These are phyloP conservation scores for Lentinula edodes DNA, from an alignment of 768 basidiomycete genomes.

Conservation along the genomic window DNA sequence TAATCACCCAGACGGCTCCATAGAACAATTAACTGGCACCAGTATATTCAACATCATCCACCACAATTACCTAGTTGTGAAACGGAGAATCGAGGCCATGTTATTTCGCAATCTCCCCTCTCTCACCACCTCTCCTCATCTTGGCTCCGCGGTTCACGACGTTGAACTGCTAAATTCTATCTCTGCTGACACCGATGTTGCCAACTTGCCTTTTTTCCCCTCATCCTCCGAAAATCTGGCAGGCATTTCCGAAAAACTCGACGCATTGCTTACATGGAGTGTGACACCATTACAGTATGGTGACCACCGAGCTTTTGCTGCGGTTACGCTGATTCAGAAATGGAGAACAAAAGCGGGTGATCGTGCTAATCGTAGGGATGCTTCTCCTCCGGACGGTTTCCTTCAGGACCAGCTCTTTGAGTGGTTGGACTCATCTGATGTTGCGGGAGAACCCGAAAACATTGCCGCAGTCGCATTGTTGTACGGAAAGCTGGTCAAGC, in stretches of 20 bases:
- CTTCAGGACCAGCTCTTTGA: conserved; percentile 76
- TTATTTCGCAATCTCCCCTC: conserved; percentile 63
- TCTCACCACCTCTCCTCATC: conserved; percentile 44
- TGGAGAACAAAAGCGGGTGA: conserved; percentile 60
- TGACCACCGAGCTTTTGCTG: conserved; percentile 74
- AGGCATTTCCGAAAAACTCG: conserved; percentile 61
- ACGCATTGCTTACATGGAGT: conserved; percentile 74
- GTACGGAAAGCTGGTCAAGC: conserved; percentile 66
- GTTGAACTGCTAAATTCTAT: conserved; percentile 75
- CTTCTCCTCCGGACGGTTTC: conserved; percentile 52
- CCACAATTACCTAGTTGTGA: conserved; percentile 64
- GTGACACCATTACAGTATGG: conserved; percentile 79
- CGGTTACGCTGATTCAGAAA: conserved; percentile 57
- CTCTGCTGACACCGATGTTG: conserved; percentile 56
- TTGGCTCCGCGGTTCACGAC: conserved; percentile 51
- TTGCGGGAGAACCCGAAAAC: conserved; percentile 51
- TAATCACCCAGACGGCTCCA: conserved; percentile 22
- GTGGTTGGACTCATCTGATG: conserved; percentile 69
- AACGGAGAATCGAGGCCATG: conserved; percentile 76
- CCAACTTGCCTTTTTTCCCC: conserved; percentile 53
- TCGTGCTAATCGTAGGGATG: conserved; percentile 57
- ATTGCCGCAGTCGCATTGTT: conserved; percentile 58
- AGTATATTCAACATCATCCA: conserved; percentile 44
- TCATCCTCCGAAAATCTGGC: conserved; percentile 30
- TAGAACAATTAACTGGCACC: conserved; percentile 29